phyloP scores from a whole-genome alignment of 139 green algal genomes.

The Chlorella ohadii region DNA sequence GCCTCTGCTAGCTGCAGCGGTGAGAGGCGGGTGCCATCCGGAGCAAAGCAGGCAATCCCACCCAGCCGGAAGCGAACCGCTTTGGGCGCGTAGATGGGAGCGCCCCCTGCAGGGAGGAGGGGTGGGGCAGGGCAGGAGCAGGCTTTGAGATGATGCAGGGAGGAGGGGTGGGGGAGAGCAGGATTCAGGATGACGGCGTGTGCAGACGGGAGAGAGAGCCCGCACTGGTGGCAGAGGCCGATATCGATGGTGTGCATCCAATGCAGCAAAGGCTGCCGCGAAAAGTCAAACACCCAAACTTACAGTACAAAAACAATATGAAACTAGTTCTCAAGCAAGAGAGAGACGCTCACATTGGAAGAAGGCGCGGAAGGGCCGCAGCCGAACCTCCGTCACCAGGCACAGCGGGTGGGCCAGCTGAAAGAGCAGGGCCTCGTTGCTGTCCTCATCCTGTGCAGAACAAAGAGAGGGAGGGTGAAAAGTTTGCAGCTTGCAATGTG shows the following conservation, averaged over 20 bases:
- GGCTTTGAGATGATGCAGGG: too few relatives aligned
- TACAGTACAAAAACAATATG: too few relatives aligned
- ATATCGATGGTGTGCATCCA: too few relatives aligned
- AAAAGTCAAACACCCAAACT: too few relatives aligned
- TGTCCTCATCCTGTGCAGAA: constrained; percentile 14
- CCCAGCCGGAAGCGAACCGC: constrained; percentile 40
- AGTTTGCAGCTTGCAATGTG: too few relatives aligned
- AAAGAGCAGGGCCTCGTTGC: constrained; percentile 40
- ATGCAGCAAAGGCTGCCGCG: too few relatives aligned
- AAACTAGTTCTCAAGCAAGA: not conserved
- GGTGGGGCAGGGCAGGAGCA: too few relatives aligned
- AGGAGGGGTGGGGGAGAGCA: too few relatives aligned
- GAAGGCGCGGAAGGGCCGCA: constrained; percentile 51
- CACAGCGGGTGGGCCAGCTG: constrained; percentile 50
- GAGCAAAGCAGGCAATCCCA: constrained; percentile 37
- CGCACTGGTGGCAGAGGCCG: too few relatives aligned
- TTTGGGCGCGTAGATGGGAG: constrained; percentile 46
- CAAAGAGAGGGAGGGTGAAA: too few relatives aligned
- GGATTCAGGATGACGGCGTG: too few relatives aligned
- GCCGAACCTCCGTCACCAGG: constrained; percentile 41
- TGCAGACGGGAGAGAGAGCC: too few relatives aligned
- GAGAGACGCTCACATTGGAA: constrained; percentile 54
- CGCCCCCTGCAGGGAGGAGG: not conserved
- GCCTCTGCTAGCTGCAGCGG: not conserved
- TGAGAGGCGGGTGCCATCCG: not conserved